Conservation (phyloP, 169 alveolate species). For the Perkinsus marinus region DNA sequence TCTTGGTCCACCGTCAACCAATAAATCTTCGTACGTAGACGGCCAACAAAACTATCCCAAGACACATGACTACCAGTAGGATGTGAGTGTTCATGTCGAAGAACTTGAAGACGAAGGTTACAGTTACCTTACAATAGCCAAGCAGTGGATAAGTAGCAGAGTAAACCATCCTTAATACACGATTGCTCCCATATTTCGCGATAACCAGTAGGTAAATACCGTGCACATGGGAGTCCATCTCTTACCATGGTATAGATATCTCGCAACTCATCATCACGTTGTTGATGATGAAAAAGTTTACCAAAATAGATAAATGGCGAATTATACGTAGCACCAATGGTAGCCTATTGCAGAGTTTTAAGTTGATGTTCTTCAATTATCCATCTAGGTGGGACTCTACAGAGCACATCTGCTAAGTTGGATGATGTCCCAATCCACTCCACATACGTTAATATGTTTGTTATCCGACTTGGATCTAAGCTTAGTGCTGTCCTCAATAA, state of each 20-base stretch:
- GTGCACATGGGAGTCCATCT: not conserved
- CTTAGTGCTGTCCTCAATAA: no score
- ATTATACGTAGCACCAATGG: not conserved
- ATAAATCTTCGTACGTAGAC: not conserved
- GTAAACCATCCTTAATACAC: not conserved
- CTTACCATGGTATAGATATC: not conserved
- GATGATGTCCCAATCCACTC: not conserved
- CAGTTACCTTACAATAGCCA: not conserved
- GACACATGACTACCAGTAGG: not conserved
- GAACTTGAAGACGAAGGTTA: not conserved
- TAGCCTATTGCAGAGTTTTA: not conserved
- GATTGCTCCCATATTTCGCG: not conserved
- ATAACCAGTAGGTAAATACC: not conserved
- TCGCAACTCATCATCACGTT: not conserved
- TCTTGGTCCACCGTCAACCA: not conserved
- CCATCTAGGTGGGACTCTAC: not conserved
- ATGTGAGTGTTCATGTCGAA: not conserved
- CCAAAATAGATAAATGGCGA: not conserved
- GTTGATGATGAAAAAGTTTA: not conserved
- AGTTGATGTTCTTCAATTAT: not conserved
- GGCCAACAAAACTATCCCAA: not conserved
- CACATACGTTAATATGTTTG: not conserved
- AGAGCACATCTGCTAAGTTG: not conserved
- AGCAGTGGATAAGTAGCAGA: not conserved
- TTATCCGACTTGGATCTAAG: no score